phyloP scores from a whole-genome alignment of 768 basidiomycete genomes.

The Kwoniella mangroviensis region DNA sequence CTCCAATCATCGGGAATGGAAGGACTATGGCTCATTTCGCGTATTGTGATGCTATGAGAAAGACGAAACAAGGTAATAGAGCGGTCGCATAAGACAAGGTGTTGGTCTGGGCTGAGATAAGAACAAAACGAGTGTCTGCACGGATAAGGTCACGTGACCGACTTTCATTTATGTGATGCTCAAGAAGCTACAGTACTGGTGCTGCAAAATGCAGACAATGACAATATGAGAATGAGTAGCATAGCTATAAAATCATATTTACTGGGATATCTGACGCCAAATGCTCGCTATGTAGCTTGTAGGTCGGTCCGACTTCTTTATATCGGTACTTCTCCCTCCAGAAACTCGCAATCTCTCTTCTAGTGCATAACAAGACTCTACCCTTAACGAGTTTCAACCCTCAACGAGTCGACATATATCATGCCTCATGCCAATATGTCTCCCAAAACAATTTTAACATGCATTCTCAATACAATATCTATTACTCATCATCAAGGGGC shows the following conservation, averaged over 20 bases:
- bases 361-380: no score
- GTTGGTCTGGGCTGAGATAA: neutral
- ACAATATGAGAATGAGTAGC: no score
- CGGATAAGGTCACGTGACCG: constrained; percentile 4
- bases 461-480: no score
- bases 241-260: neutral
- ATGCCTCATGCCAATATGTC: no score
- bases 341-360: constrained; percentile 34
- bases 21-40: neutral
- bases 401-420: no score
- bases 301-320: constrained; percentile 30
- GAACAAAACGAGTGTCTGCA: neutral
- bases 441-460: no score
- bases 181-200: no score
- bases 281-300: constrained; percentile 8
- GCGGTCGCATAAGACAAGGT: neutral
- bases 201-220: no score
- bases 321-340: constrained; percentile 43
- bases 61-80: neutral
- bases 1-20: neutral
- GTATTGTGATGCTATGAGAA: neutral
- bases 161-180: no score
- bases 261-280: neutral
- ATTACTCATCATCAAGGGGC: no score
- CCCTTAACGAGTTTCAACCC: no score